These are phyloP conservation scores for Sindora glabra DNA, from an alignment of 306 rosid species.

Conservation along the genomic window DNA sequence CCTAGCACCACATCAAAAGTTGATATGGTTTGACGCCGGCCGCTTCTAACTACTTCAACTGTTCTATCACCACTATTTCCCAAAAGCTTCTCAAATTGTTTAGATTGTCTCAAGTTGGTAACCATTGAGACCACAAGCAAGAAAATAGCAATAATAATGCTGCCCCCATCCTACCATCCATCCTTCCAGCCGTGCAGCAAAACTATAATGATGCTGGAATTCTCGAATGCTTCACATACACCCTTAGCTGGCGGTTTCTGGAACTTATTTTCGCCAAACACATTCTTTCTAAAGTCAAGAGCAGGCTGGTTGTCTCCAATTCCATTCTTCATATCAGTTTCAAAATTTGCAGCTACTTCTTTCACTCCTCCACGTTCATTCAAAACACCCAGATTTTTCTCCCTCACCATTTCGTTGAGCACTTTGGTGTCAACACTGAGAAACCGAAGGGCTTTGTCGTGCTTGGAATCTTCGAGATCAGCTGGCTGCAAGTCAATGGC, in stretches of 20 bases:
- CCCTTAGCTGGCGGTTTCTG: background rate
- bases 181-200: background rate
- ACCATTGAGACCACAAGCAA: background rate
- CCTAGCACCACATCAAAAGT: background rate
- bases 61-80: background rate
- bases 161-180: slow-evolving; percentile 4
- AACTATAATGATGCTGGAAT: background rate
- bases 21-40: background rate
- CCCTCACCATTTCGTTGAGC: background rate
- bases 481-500: background rate
- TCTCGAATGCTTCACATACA: background rate
- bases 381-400: background rate
- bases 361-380: background rate
- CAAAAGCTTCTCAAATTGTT: background rate
- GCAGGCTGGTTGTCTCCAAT: background rate
- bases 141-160: background rate
- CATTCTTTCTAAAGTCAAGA: background rate
- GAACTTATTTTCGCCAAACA: background rate
- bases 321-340: background rate
- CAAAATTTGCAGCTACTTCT: background rate
- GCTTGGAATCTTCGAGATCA: background rate
- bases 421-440: background rate
- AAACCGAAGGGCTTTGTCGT: background rate
- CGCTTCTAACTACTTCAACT: background rate
- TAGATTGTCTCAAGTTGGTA: background rate